These are phyloP conservation scores for Aspergillus asperescens DNA, from an alignment of 495 filamentous ascomycete genomes.

Conservation along the genomic window DNA sequence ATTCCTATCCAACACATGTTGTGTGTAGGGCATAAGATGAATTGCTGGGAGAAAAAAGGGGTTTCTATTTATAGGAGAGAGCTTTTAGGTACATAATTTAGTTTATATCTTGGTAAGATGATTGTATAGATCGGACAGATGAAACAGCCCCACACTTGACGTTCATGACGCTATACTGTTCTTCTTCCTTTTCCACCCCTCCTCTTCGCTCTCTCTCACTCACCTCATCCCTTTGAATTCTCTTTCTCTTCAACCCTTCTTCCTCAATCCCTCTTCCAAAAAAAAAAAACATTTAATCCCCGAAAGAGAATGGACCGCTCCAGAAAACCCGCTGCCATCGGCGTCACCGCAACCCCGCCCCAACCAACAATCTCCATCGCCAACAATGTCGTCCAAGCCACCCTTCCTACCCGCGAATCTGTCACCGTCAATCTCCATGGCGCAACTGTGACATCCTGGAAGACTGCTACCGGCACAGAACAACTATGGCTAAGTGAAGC, in stretches of 20 bases:
- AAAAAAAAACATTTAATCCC: too few species aligned
- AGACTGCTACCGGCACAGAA: conserved; percentile 70
- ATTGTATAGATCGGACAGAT: too few species aligned
- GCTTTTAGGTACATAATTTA: too few species aligned
- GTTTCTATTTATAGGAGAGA: too few species aligned
- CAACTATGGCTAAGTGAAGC: conserved; percentile 83
- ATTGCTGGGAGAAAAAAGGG: too few species aligned
- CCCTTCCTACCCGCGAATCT: conserved; percentile 77
- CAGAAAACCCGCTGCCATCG: conserved; percentile 75
- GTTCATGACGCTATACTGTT: too few species aligned
- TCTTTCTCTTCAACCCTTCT: background rate
- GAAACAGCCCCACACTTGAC: too few species aligned
- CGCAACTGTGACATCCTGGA: conserved; percentile 92
- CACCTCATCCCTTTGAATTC: background rate
- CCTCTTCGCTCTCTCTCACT: too few species aligned
- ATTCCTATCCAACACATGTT: too few species aligned
- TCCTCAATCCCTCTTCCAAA: background rate
- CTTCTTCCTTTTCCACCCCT: too few species aligned
- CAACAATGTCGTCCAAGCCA: conserved; percentile 64
- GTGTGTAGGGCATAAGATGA: too few species aligned
- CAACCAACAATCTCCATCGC: conserved; percentile 65
- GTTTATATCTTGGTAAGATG: too few species aligned
- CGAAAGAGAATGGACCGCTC: conserved; percentile 62
- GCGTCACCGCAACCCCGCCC: conserved; percentile 57
- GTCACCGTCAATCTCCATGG: conserved; percentile 83